A percentile compares a stretch with the other conserved stretches of the same genome.
These are phyloP conservation scores for Candida nemodendra DNA, from an alignment of 805 yeast genomes.

Conservation along the genomic window DNA sequence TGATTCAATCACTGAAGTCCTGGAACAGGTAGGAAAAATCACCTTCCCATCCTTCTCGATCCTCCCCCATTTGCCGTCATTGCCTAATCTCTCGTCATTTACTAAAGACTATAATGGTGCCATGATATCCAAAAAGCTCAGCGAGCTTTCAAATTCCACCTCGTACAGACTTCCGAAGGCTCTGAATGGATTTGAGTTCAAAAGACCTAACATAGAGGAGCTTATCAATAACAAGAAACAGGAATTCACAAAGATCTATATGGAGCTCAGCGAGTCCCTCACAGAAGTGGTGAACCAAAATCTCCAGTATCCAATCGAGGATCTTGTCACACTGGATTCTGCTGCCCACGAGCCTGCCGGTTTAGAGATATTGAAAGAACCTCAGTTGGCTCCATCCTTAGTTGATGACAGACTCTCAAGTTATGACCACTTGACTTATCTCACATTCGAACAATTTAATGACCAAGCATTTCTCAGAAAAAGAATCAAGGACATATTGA, in stretches of 20 bases:
- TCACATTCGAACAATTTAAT: slow-evolving; percentile 34
- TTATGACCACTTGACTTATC: slow-evolving; percentile 29
- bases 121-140: slow-evolving; percentile 27
- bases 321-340: slow-evolving; percentile 27
- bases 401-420: slow-evolving; percentile 11
- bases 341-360: slow-evolving; percentile 17
- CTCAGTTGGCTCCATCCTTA: slow-evolving; percentile 7
- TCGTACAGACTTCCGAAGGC: slow-evolving; percentile 28
- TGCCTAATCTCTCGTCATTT: slow-evolving; percentile 29
- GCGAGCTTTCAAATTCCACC: slow-evolving; percentile 23
- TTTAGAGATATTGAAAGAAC: slow-evolving; percentile 17
- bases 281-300: slow-evolving; percentile 46
- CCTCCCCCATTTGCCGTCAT: slow-evolving; percentile 30
- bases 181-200: slow-evolving; percentile 27
- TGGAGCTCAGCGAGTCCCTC: slow-evolving; percentile 29
- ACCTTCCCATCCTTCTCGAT: slow-evolving; percentile 25
- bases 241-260: slow-evolving; percentile 24
- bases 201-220: slow-evolving; percentile 13
- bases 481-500: slow-evolving; percentile 48
- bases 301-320: slow-evolving; percentile 51
- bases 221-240: slow-evolving; percentile 15
- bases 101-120: slow-evolving; percentile 8
- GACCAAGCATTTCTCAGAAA: slow-evolving; percentile 40
- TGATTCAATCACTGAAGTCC: slow-evolving; percentile 43
- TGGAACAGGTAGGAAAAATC: slow-evolving; percentile 52